Evolutionary conservation across 2,329 filamentous ascomycete genomes (phyloP).

Genomic region (Fusarium irregulare): DNA sequence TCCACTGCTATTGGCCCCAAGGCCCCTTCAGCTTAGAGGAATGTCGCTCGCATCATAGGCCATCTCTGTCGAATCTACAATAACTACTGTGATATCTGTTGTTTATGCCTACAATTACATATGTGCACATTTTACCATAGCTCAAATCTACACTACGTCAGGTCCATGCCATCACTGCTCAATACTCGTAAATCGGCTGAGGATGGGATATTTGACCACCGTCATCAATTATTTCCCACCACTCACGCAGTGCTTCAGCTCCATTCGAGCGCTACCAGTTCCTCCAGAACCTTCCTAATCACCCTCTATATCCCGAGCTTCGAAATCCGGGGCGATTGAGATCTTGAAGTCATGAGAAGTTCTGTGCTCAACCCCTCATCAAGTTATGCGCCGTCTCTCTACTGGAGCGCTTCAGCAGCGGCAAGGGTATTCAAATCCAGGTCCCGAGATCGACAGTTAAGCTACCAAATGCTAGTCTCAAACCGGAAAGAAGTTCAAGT

Average conservation of each 20-base stretch:
- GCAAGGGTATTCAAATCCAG: conserved; percentile 22
- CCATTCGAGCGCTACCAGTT: conserved; percentile 21
- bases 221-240: neutral
- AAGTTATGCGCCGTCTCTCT: conserved; percentile 28
- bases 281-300: neutral
- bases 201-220: neutral
- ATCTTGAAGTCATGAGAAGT: neutral
- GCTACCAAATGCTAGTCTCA: conserved; percentile 1
- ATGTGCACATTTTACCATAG: neutral
- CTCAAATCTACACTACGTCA: neutral
- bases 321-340: neutral
- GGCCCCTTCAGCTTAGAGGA: neutral
- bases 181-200: neutral
- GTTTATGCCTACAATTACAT: neutral
- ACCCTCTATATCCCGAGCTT: neutral
- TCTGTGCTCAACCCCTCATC: conserved; percentile 17
- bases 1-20: neutral
- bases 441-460: conserved; percentile 16
- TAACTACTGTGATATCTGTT: neutral
- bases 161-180: too few relatives aligned
- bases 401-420: conserved; percentile 34
- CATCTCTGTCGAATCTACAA: neutral
- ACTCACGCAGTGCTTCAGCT: neutral
- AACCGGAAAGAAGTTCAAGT: conserved; percentile 6
- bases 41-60: too few relatives aligned